Evolutionary conservation across 352 stramenopile genomes (phyloP), one percentile per base, ranked within the genome.

Genomic region (Vaucheria bursata): DNA sequence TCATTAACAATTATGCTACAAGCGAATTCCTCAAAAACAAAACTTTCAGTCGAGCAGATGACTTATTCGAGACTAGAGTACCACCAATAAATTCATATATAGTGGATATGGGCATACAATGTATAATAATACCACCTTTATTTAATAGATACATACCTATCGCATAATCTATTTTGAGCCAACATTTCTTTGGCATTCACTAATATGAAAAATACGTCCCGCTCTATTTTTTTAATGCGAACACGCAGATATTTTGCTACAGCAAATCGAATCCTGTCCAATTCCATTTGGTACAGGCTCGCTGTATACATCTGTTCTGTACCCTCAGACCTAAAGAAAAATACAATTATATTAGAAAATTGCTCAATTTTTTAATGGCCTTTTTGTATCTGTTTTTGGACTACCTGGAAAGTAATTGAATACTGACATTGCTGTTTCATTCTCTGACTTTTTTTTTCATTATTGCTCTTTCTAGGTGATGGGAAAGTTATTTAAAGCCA

Each of bases 231-330:
- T 34, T 77, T 52, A 45, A 85, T 35, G 49, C 81, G 69, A 50
- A 71, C 72, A 5, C 81, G 35, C 6, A 85, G 52, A 67, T 85
- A 85, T 64, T 78, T 80, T 12, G 72, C 71, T n/a, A 85, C 29
- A 0, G 79, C 69, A 71, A 75, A 85, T 25, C 73, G 52, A 25
- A 85, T 45, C 18, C 81, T 65, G 49, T 85, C 73, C 12, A 85
- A 50, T 37, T 85, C 81, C 79, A 85, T 85, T 70, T 85, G 78
- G 72, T 85, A 85, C 4, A 85, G 72, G 18, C 45, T 75, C 0
- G 67, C 73, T 1, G 78, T 85, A 40, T 84, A 85, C 0, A 59
- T 49, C 3, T 85, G 73, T 40, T 82, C 79, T 0, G 67, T 69
- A 12, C 74, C 74, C 53, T 74, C 35, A 6, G 38, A 0, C 36